A percentile compares a stretch with the other conserved stretches of the same genome.
phyloP scores from a whole-genome alignment of 345 rosid genomes.

The Syzygium jambos region DNA sequence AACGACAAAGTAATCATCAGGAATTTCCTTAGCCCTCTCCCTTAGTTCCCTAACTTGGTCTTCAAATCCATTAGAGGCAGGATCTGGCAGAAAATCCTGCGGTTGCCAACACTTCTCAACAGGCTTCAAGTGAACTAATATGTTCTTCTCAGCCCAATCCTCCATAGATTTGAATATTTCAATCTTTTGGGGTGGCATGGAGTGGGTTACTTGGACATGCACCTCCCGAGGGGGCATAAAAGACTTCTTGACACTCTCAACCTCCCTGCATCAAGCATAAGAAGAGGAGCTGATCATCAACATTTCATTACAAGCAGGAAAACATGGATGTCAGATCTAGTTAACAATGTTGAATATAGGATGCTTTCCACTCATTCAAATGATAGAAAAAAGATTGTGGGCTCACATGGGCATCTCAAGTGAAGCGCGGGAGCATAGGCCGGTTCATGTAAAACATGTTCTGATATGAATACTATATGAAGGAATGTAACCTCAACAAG shows the following conservation, averaged over 20 bases:
- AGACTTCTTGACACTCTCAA: conserved; percentile 68
- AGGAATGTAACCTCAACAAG: background rate
- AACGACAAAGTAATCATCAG: conserved; percentile 85
- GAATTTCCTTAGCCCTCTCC: conserved; percentile 77
- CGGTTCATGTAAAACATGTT: background rate
- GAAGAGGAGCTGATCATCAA: background rate
- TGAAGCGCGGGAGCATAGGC: background rate
- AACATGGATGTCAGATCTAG: background rate
- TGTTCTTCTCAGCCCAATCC: conserved; percentile 73
- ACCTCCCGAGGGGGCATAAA: conserved; percentile 77
- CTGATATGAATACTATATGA: background rate
- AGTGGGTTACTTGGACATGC: conserved; percentile 80
- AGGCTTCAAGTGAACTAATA: conserved; percentile 63
- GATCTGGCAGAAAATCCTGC: conserved; percentile 87
- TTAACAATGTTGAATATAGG: background rate
- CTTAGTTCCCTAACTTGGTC: conserved; percentile 90
- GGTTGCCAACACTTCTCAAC: conserved; percentile 98
- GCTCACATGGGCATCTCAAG: background rate
- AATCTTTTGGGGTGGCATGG: conserved; percentile 88
- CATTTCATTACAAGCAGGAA: background rate
- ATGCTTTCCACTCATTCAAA: background rate
- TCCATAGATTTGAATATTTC: conserved; percentile 91
- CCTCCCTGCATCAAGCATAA: conserved; percentile 43
- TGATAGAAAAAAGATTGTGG: background rate
- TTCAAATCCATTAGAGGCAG: conserved; percentile 68